Conservation (phyloP, 305 asterid genomes). For the Plantago rigida region DNA sequence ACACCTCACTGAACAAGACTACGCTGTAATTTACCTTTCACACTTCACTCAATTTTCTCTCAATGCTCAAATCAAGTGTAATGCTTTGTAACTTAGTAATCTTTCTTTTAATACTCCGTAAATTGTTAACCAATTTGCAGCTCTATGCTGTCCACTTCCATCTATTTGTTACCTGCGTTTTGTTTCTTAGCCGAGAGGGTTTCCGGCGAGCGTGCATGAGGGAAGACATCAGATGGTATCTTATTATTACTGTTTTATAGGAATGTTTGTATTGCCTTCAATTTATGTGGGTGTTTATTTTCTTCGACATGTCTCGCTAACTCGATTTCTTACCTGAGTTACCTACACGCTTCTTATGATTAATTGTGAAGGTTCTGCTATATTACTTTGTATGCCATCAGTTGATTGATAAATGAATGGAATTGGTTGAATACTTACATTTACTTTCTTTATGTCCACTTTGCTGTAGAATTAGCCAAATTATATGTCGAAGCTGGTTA, state of each 20-base stretch:
- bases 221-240: conserved; percentile 58
- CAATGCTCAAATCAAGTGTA: no score
- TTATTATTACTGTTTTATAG: conserved; percentile 11
- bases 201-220: conserved; percentile 92
- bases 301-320: not conserved
- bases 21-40: conserved; percentile 42
- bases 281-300: conserved; percentile 1
- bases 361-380: no score
- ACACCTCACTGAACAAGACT: conserved; percentile 65
- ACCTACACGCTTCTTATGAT: no score
- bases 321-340: no score
- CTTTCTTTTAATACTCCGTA: not conserved
- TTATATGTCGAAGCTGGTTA: no score
- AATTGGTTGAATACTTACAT: no score
- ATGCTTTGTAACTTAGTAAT: not conserved
- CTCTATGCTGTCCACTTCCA: conserved; percentile 81
- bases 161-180: conserved; percentile 71
- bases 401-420: no score
- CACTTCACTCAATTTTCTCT: no score
- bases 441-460: no score
- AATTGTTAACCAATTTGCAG: conserved; percentile 37
- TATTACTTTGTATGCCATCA: no score
- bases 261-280: conserved; percentile 16
- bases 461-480: no score
- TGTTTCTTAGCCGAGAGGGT: conserved; percentile 91